Percentiles rank a stretch among this genome's conserved stretches.
Evolutionary conservation across 2,329 filamentous ascomycete species (phyloP).

Genomic region (Hypomyces perniciosus): DNA sequence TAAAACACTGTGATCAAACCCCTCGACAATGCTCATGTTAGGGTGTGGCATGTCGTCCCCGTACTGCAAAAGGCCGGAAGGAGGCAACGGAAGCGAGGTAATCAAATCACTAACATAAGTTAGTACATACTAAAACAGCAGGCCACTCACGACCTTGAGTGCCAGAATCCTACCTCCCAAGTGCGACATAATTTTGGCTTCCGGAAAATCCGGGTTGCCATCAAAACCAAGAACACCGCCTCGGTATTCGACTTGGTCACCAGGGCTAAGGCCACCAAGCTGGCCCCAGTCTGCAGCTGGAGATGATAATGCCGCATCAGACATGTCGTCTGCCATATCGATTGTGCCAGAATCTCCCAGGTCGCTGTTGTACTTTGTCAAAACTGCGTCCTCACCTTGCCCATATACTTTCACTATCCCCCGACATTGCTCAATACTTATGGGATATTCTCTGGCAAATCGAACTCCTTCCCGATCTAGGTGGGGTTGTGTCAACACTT

Average conservation of each 20-base stretch:
- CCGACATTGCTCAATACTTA: constrained; percentile 66
- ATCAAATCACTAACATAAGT: constrained; percentile 67
- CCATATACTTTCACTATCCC: constrained; percentile 72
- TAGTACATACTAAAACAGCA: background rate
- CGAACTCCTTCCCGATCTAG: constrained; percentile 45
- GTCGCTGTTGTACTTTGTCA: constrained; percentile 33
- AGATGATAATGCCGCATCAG: constrained; percentile 48
- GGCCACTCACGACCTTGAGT: background rate
- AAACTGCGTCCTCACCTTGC: constrained; percentile 62
- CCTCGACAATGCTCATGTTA: constrained; percentile 41
- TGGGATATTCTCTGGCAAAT: constrained; percentile 65
- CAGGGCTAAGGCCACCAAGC: constrained; percentile 44
- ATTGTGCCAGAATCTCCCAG: constrained; percentile 31
- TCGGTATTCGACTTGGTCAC: constrained; percentile 33
- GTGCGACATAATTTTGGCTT: constrained; percentile 44
- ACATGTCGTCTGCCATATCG: constrained; percentile 41
- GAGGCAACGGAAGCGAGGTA: constrained; percentile 67
- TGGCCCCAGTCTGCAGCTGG: constrained; percentile 54
- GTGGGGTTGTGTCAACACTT: too few species aligned
- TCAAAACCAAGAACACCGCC: constrained; percentile 33
- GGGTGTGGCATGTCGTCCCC: constrained; percentile 63
- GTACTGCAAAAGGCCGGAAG: constrained; percentile 54
- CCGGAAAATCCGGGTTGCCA: constrained; percentile 49
- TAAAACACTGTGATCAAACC: constrained; percentile 42
- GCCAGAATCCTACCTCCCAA: constrained; percentile 56